A percentile compares a stretch with the other conserved stretches of the same genome.
phyloP scores from a whole-genome alignment of 768 basidiomycete genomes.

The Phaeotremella skinneri region DNA sequence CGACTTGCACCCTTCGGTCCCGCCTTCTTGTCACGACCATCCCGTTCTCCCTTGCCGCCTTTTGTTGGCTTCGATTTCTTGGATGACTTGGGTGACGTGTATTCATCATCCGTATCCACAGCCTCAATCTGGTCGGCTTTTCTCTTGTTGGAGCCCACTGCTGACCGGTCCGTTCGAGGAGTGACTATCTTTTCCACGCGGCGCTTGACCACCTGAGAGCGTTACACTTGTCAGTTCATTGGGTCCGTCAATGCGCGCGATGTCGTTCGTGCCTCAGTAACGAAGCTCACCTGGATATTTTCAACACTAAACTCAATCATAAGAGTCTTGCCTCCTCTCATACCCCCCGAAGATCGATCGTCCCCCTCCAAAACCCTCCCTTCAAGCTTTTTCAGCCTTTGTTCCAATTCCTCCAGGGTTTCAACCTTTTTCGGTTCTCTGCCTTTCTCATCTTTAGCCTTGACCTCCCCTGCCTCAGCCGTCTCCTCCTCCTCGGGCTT shows the following conservation, averaged over 20 bases:
- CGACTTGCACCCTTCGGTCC: constrained; percentile 5
- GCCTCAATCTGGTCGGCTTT: constrained; percentile 27
- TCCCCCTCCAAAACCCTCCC: constrained; percentile 56
- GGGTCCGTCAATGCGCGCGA: background rate
- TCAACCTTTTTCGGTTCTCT: constrained; percentile 49
- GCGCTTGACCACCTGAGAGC: constrained; percentile 62
- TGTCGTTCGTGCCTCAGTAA: background rate
- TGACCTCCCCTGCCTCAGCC: constrained; percentile 51
- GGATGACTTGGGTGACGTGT: constrained; percentile 16
- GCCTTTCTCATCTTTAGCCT: constrained; percentile 47
- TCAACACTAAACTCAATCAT: constrained; percentile 97
- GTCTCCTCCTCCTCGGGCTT: constrained; percentile 46
- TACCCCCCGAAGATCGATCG: constrained; percentile 38
- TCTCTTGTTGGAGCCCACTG: constrained; percentile 19
- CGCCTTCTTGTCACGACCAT: background rate
- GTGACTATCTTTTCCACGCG: constrained; percentile 57
- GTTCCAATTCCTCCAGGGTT: constrained; percentile 55
- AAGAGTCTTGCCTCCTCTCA: constrained; percentile 58
- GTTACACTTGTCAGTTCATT: background rate
- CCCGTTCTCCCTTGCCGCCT: constrained; percentile 12
- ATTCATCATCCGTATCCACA: constrained; percentile 40
- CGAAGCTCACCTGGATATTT: constrained; percentile 66
- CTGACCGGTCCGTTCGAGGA: constrained; percentile 22
- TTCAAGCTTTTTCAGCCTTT: constrained; percentile 62
- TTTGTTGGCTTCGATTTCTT: constrained; percentile 27